Evolutionary conservation across 2,329 filamentous ascomycete genomes (phyloP), one percentile per base, ranked within the genome.

Genomic region (Aspergillus uvarum): DNA sequence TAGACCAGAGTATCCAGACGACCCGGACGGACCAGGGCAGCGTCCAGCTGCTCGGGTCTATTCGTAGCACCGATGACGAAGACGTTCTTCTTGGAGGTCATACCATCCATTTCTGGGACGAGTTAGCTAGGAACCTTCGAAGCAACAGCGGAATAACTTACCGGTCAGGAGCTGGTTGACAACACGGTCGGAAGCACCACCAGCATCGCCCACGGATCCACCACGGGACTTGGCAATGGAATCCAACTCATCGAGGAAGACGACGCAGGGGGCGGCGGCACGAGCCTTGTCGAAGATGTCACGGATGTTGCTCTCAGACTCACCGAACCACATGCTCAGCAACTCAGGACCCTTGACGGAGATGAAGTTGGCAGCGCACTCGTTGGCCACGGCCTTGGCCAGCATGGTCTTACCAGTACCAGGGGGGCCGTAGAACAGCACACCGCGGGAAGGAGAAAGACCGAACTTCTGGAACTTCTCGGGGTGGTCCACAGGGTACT

Each of bases 391-490:
- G 70, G 95, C 95, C 87, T 99, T 99, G 76, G 95, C 95, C 82
- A 99, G 90, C 83, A 99, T 87, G 63, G 95, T 99, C 86, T 99
- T 99, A 96, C 95, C 95, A 75, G 96, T 99, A 94, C 95, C 95
- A 70, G 95, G 95, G 65, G 96, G 95, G 68, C 95, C 96, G 75
- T 97, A 99, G 85, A 99, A 99, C 67, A 99, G 85, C 65, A 99
- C 95, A 91, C 95, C 95, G 73, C 94, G 92, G 66, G 95, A 98
- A 63, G 95, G 95, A 62, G 93, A 97, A 72, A 99, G 89, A 79
- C 95, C 96, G 67, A 99, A 99, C 84, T 99, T 99, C 88, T 97
- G 92, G 88, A 98, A 99, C 83, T 96, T 98, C 81, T 99, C 96
- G 70, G 95, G 96, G 76, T 99, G 95, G 77, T 99, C 95, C 79